These are phyloP conservation scores for Fusarium pseudograminearum DNA, from an alignment of 2,329 filamentous ascomycete species.

Conservation along the genomic window DNA sequence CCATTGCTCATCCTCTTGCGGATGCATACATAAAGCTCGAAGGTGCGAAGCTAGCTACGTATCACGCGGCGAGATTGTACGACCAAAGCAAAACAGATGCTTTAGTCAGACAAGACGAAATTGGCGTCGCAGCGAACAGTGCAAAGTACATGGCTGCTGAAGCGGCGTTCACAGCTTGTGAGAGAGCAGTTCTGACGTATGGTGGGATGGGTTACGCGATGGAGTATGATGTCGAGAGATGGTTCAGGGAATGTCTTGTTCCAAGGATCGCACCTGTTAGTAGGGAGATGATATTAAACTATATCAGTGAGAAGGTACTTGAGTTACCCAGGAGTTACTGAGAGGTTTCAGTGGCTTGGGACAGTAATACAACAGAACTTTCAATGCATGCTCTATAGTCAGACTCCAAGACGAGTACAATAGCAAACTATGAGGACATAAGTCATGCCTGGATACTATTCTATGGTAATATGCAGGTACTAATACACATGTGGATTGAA, in stretches of 20 bases:
- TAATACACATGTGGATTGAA: background rate
- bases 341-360: no score
- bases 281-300: conserved; percentile 82
- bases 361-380: background rate
- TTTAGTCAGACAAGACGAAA: conserved; percentile 64
- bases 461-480: background rate
- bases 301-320: conserved; percentile 76
- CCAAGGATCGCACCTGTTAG: conserved; percentile 74
- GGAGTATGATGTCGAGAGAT: conserved; percentile 75
- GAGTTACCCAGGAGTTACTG: conserved; percentile 75
- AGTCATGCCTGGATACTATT: background rate
- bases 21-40: conserved; percentile 75
- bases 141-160: conserved; percentile 79
- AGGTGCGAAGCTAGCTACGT: conserved; percentile 73
- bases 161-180: conserved; percentile 71
- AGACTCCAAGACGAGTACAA: background rate
- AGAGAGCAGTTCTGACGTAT: conserved; percentile 69
- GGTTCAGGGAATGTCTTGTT: conserved; percentile 73
- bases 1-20: conserved; percentile 73
- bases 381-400: background rate
- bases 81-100: conserved; percentile 65
- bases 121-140: conserved; percentile 75
- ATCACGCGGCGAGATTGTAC: conserved; percentile 73
- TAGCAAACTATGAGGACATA: background rate
- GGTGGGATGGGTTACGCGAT: conserved; percentile 75